Evolutionary conservation across 2,329 filamentous ascomycete species (phyloP).

Genomic region (Penicillium sp.): DNA sequence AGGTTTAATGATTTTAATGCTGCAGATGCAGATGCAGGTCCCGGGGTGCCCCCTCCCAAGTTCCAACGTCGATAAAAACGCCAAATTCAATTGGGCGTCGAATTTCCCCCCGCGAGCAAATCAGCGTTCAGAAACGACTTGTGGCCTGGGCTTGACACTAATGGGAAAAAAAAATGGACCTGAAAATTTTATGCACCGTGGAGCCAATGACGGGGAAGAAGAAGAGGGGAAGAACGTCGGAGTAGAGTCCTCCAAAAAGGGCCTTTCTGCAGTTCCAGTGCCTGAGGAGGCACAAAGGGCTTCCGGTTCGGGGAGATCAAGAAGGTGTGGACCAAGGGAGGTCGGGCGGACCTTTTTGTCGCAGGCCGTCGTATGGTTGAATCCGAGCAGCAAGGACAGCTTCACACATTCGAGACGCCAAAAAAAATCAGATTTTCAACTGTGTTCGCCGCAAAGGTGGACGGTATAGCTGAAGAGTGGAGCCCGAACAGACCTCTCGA

Average conservation of each 20-base stretch:
- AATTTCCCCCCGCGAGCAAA: slow-evolving; percentile 17
- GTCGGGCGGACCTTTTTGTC: neutral
- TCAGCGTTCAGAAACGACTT: slow-evolving; percentile 10
- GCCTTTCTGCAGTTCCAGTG: neutral
- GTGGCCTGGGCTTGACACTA: slow-evolving; percentile 1
- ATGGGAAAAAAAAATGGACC: slow-evolving; percentile 7
- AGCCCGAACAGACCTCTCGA: slow-evolving; percentile 9
- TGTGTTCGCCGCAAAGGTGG: neutral
- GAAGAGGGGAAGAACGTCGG: neutral
- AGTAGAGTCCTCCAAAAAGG: neutral
- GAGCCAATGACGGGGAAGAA: slow-evolving; percentile 2
- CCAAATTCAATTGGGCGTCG: slow-evolving; percentile 20
- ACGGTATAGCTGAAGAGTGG: slow-evolving; percentile 19
- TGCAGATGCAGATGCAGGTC: slow-evolving; percentile 37
- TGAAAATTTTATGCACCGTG: slow-evolving; percentile 6
- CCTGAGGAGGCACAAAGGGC: neutral
- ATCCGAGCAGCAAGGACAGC: neutral
- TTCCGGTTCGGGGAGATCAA: neutral
- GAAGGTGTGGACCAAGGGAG: neutral
- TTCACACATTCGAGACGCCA: neutral
- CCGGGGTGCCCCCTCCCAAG: slow-evolving; percentile 26
- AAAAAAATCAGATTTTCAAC: neutral
- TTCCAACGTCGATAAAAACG: slow-evolving; percentile 6
- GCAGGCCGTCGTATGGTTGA: neutral
- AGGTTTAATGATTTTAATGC: slow-evolving; percentile 29